phyloP scores from a whole-genome alignment of 352 stramenopile species.

The Phytopythium montanum region DNA sequence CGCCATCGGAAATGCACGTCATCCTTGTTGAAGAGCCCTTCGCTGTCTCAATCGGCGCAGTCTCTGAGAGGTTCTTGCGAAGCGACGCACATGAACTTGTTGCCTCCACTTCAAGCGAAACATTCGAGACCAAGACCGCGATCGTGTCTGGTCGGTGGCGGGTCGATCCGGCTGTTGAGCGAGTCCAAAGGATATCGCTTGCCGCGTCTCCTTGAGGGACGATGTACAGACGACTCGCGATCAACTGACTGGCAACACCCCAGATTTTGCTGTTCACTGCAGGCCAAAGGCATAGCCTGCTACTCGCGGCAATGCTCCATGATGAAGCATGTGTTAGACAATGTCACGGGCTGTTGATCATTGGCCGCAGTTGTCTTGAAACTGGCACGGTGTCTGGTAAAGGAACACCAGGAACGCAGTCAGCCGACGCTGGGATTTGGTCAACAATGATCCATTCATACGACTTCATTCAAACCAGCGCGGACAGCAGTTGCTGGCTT shows the following conservation, averaged over 20 bases:
- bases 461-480: neutral
- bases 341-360: too few relatives aligned
- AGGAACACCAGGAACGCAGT: neutral
- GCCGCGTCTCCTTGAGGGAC: neutral
- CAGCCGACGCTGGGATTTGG: neutral
- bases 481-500: neutral
- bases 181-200: neutral
- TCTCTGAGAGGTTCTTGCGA: neutral
- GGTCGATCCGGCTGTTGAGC: neutral
- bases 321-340: too few relatives aligned
- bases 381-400: too few relatives aligned
- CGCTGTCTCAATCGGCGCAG: neutral
- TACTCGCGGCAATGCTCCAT: too few relatives aligned
- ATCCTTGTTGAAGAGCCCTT: neutral
- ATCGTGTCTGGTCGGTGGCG: neutral
- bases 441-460: neutral
- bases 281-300: too few relatives aligned
- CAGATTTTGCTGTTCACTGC: too few relatives aligned
- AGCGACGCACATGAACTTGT: neutral
- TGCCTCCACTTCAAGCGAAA: neutral
- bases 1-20: neutral
- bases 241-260: too few relatives aligned
- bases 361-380: too few relatives aligned
- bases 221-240: neutral
- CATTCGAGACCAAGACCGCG: neutral